phyloP scores from a whole-genome alignment of 192 early-diverging fungal species.

The Backusella mclennaniae region DNA sequence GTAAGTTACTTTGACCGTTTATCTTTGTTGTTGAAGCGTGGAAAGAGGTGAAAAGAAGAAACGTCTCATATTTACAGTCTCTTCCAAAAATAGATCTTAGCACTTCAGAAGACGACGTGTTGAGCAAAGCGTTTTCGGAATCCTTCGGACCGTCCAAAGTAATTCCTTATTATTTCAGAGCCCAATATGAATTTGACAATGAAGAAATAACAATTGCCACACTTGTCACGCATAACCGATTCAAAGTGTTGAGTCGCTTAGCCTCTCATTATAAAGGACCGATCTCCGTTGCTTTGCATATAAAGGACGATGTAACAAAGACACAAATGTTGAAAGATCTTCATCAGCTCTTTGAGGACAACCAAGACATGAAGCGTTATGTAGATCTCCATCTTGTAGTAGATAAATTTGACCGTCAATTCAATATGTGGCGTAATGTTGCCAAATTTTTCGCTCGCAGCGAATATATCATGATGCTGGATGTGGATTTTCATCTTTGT shows the following conservation, averaged over 20 bases:
- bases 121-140: conserved; percentile 55
- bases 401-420: conserved; percentile 60
- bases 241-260: conserved; percentile 42
- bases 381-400: conserved; percentile 60
- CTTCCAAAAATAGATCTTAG: not conserved
- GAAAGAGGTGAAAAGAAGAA: not conserved
- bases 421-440: conserved; percentile 66
- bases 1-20: not conserved
- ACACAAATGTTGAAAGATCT: conserved; percentile 45
- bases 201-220: conserved; percentile 58
- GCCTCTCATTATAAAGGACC: conserved; percentile 53
- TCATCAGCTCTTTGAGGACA: conserved; percentile 41
- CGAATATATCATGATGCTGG: conserved; percentile 58
- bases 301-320: conserved; percentile 50
- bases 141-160: conserved; percentile 54
- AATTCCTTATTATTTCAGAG: conserved; percentile 50
- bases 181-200: conserved; percentile 36
- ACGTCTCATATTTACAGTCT: not conserved
- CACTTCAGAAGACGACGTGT: conserved; percentile 44
- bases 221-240: conserved; percentile 50
- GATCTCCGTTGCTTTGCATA: conserved; percentile 58
- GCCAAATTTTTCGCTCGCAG: conserved; percentile 59
- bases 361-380: conserved; percentile 46
- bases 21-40: not conserved
- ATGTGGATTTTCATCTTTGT: conserved; percentile 61